Evolutionary conservation across 495 filamentous ascomycete species (phyloP).

Genomic region (Elasticomyces elasticus): DNA sequence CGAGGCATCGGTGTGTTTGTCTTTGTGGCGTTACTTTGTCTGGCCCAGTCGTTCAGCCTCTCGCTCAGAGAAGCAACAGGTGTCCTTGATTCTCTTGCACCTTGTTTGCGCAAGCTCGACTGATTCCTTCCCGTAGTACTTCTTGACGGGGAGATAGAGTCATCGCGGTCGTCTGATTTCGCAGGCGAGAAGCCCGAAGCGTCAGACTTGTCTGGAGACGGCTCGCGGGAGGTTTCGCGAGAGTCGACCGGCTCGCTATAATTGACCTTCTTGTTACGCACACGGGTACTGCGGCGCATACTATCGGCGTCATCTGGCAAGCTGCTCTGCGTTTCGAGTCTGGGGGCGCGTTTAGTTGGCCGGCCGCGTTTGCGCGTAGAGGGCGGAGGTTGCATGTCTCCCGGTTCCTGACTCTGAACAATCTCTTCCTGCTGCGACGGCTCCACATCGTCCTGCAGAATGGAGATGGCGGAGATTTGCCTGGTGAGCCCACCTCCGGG

Average conservation of each 20-base stretch:
- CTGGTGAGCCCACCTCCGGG: too few relatives aligned
- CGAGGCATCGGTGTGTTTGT: background rate
- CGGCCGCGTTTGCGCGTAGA: background rate
- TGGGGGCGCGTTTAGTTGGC: too few relatives aligned
- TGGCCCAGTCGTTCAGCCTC: constrained; percentile 9
- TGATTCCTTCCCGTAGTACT: background rate
- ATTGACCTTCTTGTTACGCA: constrained; percentile 12
- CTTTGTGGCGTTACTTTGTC: background rate
- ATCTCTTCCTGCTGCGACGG: background rate
- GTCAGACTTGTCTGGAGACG: constrained; percentile 11
- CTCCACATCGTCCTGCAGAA: background rate
- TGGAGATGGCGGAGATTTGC: too few relatives aligned
- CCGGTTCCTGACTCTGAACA: background rate
- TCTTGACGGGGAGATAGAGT: background rate
- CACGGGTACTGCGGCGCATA: constrained; percentile 16
- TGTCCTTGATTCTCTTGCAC: background rate
- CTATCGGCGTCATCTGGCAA: background rate
- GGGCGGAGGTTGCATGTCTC: background rate
- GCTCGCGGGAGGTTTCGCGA: background rate
- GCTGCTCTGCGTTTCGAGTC: background rate
- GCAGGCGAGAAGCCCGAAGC: background rate
- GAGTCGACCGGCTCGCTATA: constrained; percentile 9
- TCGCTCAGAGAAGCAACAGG: constrained; percentile 1
- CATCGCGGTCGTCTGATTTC: constrained; percentile 12
- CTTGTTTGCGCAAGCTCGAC: background rate